Percentiles rank a stretch among this genome's conserved stretches.
Conservation (phyloP, 768 basidiomycete genomes). For the Leccinum longicurvipes region DNA sequence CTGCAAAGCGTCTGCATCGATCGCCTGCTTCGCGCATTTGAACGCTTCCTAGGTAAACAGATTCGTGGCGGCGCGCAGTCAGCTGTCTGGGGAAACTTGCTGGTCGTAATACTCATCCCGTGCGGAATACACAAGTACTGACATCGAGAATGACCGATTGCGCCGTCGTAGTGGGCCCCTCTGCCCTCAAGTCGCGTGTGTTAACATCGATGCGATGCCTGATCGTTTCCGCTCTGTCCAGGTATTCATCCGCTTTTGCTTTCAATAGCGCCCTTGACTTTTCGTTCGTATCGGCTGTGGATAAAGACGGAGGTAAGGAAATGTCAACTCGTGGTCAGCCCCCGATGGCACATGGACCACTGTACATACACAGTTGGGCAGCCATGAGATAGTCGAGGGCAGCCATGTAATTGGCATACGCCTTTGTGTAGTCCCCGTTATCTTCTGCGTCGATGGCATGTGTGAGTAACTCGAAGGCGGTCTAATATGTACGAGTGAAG, state of each 20-base stretch:
- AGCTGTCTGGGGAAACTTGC: not conserved
- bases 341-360: not conserved
- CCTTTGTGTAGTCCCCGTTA: slow-evolving; percentile 86
- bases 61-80: not conserved
- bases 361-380: slow-evolving; percentile 87
- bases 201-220: not conserved
- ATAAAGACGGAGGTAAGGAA: not conserved
- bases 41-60: slow-evolving; percentile 61
- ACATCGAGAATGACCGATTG: slow-evolving; percentile 17
- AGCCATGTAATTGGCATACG: slow-evolving; percentile 91
- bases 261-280: slow-evolving; percentile 17
- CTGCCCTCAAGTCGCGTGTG: not conserved
- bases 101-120: not conserved
- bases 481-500: too few species aligned
- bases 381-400: slow-evolving; percentile 97
- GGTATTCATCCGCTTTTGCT: slow-evolving; percentile 17
- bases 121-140: too few species aligned
- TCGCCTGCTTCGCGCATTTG: slow-evolving; percentile 83
- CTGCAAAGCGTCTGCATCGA: slow-evolving; percentile 84
- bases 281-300: slow-evolving; percentile 15
- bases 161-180: not conserved
- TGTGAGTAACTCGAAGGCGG: slow-evolving; percentile 85
- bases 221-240: slow-evolving; percentile 16
- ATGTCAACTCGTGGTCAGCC: not conserved
- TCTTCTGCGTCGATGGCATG: slow-evolving; percentile 86